Evolutionary conservation across 2,329 filamentous ascomycete species (phyloP), one percentile per base, ranked within the genome.

Genomic region (Diaporthe sp.): DNA sequence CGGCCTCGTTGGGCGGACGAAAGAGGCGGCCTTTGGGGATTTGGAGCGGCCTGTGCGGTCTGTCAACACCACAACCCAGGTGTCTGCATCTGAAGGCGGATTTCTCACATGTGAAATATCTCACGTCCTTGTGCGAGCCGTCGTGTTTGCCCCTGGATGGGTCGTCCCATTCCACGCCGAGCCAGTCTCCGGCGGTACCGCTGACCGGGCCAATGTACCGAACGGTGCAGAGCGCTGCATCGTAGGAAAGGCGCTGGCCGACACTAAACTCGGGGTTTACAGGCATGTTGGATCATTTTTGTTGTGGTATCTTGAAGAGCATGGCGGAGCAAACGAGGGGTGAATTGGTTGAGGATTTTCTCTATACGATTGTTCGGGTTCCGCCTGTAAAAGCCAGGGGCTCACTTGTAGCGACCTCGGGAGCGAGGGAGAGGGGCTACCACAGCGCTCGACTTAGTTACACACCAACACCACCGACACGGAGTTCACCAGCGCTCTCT

Each of bases 111-210:
- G 88, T 86, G 80, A 98, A 98, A 81, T 98, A 98, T 76, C 90
- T 91, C 76, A 89, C 87, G 75, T 93, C 94, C 77, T 93, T 92
- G 83, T 97, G 92, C 75, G 93, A 92, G 74, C 97, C 97, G 80
- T 96, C 91, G 84, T 99, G 96, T 86, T 98, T 98, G 75, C 97
- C 97, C 79, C 96, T 90, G 50, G 87, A 88, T 73, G 92, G 86
- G 82, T 98, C 94, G 84, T 98, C 96, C 97, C 97, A 99, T 88
- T 99, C 97, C 63, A 98, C 94, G 61, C 97, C 97, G 44, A 98
- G 89, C 96, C 96, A 98, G 76, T 89, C 87, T 65, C 95, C 94
- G 56, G 90, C 88, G 12, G 95, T 96, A 78, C 93, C 94, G 68
- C 90, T 88, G 10, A 98, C 93, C 44, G 89, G 83, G 58, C 97